A percentile compares a stretch with the other conserved stretches of the same genome.
phyloP scores from a whole-genome alignment of 805 yeast genomes.

The Kluyveromyces starmeri region DNA sequence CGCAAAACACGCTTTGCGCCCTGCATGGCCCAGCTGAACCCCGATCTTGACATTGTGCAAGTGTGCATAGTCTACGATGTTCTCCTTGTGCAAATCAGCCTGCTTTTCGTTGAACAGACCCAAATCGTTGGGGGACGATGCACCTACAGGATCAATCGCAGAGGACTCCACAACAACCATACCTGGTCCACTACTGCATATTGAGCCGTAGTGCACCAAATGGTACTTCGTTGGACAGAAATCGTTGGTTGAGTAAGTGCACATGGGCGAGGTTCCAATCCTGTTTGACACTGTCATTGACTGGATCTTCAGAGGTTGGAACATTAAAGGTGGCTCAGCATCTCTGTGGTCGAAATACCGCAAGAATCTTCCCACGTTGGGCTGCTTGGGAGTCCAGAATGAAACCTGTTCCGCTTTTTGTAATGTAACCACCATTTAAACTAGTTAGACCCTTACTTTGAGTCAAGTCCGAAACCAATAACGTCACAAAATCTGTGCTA shows the following conservation, averaged over 20 bases:
- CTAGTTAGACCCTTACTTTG: too few species aligned
- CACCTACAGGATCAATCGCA: slow-evolving; percentile 34
- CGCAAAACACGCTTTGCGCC: slow-evolving; percentile 38
- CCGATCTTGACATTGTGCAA: slow-evolving; percentile 39
- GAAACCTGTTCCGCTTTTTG: slow-evolving; percentile 5
- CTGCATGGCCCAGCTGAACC: slow-evolving; percentile 48
- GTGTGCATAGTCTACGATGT: slow-evolving; percentile 39
- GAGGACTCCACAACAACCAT: slow-evolving; percentile 39
- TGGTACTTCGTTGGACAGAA: slow-evolving; percentile 40
- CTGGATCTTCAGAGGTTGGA: slow-evolving; percentile 36
- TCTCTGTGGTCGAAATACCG: slow-evolving; percentile 4
- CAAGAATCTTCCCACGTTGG: slow-evolving; percentile 10
- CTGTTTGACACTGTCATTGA: slow-evolving; percentile 39
- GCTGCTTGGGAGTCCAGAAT: slow-evolving; percentile 13
- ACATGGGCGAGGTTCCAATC: slow-evolving; percentile 50
- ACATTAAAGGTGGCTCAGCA: slow-evolving; percentile 30
- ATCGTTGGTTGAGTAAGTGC: slow-evolving; percentile 39
- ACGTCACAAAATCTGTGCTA: too few species aligned
- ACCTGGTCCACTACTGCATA: slow-evolving; percentile 43
- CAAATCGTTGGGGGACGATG: slow-evolving; percentile 36
- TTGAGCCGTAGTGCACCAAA: slow-evolving; percentile 39
- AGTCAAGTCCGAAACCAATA: too few species aligned
- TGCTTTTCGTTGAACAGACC: slow-evolving; percentile 46
- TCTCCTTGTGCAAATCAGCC: slow-evolving; percentile 31
- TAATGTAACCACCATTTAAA: slow-evolving; percentile 1